These are phyloP conservation scores for Teunomyces kruisii DNA, from an alignment of 805 yeast species.

Conservation along the genomic window DNA sequence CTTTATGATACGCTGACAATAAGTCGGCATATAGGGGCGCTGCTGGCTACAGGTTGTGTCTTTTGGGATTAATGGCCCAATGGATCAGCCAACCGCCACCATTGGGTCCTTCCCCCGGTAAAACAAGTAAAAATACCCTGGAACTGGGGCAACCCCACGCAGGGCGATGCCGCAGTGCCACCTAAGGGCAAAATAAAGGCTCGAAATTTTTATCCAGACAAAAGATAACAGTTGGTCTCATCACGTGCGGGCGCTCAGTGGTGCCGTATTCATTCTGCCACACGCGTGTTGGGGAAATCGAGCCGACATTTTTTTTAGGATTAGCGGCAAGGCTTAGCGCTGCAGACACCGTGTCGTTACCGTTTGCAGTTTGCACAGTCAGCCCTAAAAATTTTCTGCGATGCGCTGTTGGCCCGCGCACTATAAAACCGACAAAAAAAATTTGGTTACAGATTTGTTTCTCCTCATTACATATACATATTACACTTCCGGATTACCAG, in stretches of 20 bases:
- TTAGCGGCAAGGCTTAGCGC: neutral
- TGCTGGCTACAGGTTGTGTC: no score
- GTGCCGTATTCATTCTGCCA: no score
- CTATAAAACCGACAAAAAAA: conserved; percentile 1
- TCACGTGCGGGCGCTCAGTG: conserved; percentile 4
- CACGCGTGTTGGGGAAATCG: no score
- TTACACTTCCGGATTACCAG: conserved; percentile 47
- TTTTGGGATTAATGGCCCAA: no score
- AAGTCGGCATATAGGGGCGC: no score
- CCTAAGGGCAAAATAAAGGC: no score
- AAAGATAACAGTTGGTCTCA: conserved; percentile 3
- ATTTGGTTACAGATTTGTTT: conserved; percentile 11
- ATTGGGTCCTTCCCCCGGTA: neutral
- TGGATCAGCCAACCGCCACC: neutral
- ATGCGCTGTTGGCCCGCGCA: neutral
- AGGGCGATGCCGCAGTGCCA: neutral
- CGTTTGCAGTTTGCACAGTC: neutral
- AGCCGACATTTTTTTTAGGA: neutral
- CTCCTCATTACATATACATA: conserved; percentile 26
- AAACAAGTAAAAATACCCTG: conserved; percentile 1
- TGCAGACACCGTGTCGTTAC: neutral
- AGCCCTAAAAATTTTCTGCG: conserved; percentile 1
- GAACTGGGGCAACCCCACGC: neutral
- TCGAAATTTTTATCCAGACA: no score
- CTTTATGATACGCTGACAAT: neutral